Percentiles rank a stretch among this genome's conserved stretches.
Evolutionary conservation across 257 asterid genomes (phyloP).

Genomic region (Haberlea rhodopensis): DNA sequence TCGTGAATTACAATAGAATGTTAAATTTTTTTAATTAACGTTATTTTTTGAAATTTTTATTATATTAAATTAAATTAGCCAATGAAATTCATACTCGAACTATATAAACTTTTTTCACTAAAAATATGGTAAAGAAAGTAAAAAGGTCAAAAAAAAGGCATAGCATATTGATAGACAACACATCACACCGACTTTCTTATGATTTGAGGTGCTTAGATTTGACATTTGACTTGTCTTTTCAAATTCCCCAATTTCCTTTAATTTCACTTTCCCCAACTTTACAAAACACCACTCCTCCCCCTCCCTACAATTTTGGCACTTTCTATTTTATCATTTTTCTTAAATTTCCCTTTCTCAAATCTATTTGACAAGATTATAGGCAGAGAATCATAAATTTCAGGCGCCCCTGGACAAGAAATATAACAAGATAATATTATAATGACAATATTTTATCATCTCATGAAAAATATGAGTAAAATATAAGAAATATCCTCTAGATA

Average conservation of each 20-base stretch:
- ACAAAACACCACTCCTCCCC: constrained; percentile 30
- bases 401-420: no score
- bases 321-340: not conserved
- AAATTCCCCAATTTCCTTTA: constrained; percentile 9
- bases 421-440: no score
- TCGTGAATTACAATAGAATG: no score
- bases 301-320: not conserved
- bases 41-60: no score
- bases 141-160: constrained; percentile 16
- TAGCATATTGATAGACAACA: constrained; percentile 60
- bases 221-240: constrained; percentile 85
- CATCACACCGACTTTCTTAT: constrained; percentile 68
- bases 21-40: no score
- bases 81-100: no score
- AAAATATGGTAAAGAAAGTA: not conserved
- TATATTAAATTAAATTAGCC: no score
- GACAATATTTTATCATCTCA: no score
- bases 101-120: no score
- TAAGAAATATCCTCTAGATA: no score
- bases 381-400: not conserved
- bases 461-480: no score
- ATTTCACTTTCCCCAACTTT: constrained; percentile 19
- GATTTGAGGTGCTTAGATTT: constrained; percentile 61
- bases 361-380: not conserved
- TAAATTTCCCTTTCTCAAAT: not conserved